Conservation (phyloP, 2,329 filamentous ascomycete species). For the Trichocomaceae sp. region DNA sequence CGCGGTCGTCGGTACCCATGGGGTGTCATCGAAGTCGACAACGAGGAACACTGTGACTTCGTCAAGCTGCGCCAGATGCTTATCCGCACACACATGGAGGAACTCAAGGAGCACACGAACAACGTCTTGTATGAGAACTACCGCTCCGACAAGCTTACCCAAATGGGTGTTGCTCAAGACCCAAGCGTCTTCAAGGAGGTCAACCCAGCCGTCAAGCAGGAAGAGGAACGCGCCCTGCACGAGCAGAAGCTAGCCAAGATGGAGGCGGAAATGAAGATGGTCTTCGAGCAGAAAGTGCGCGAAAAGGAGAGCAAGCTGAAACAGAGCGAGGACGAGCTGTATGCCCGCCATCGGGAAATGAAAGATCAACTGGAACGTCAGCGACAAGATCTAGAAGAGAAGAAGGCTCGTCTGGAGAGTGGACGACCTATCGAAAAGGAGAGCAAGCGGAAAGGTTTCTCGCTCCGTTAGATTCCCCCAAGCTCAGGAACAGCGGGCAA, state of each 20-base stretch:
- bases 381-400: conserved; percentile 91
- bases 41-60: conserved; percentile 99
- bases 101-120: conserved; percentile 99
- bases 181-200: conserved; percentile 99
- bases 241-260: conserved; percentile 99
- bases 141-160: conserved; percentile 97
- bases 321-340: conserved; percentile 98
- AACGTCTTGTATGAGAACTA: conserved; percentile 99
- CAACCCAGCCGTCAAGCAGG: conserved; percentile 99
- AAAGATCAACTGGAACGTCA: conserved; percentile 98
- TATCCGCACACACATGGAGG: conserved; percentile 99
- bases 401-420: conserved; percentile 92
- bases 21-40: conserved; percentile 98
- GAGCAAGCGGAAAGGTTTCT: conserved; percentile 98
- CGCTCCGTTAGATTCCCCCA: conserved; percentile 65
- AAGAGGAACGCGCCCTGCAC: conserved; percentile 95
- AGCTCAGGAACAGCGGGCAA: conserved; percentile 4
- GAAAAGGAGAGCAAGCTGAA: conserved; percentile 99
- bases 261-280: conserved; percentile 99
- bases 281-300: conserved; percentile 99
- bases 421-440: conserved; percentile 95
- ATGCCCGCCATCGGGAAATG: conserved; percentile 98
- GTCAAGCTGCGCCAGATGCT: conserved; percentile 99
- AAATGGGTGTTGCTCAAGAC: conserved; percentile 97
- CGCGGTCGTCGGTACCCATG: conserved; percentile 94